These are phyloP conservation scores for Clitocybe nebularis DNA, from an alignment of 1,284 basidiomycete genomes.

Conservation along the genomic window DNA sequence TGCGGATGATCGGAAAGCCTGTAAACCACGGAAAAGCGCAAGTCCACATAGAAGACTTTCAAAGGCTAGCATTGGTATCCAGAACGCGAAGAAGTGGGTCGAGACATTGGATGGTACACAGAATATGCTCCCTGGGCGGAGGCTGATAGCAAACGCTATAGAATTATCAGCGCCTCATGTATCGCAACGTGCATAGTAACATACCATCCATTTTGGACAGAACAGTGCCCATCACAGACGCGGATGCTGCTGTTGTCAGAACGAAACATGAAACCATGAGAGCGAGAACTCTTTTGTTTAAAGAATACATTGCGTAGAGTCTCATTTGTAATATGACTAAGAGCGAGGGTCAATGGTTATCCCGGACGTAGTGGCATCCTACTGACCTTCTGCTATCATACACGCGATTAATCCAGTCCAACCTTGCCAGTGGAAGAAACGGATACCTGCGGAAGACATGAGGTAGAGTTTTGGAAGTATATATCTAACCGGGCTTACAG, in stretches of 20 bases:
- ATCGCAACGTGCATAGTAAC: too few relatives aligned
- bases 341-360: slow-evolving; percentile 1
- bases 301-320: slow-evolving; percentile 56
- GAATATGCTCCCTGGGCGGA: slow-evolving; percentile 27
- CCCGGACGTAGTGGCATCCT: too few relatives aligned
- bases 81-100: slow-evolving; percentile 47
- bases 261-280: slow-evolving; percentile 42
- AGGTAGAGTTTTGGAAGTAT: not conserved
- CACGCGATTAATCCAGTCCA: slow-evolving; percentile 51
- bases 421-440: slow-evolving; percentile 55
- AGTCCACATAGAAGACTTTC: slow-evolving; percentile 49
- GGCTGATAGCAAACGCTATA: slow-evolving; percentile 20
- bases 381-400: slow-evolving; percentile 50
- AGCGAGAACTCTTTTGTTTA: slow-evolving; percentile 45
- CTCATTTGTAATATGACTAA: slow-evolving; percentile 57
- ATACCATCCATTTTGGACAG: slow-evolving; percentile 37
- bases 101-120: slow-evolving; percentile 39
- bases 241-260: slow-evolving; percentile 34
- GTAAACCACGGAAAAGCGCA: slow-evolving; percentile 45
- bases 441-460: slow-evolving; percentile 27
- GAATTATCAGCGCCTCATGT: too few relatives aligned
- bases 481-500: slow-evolving; percentile 26
- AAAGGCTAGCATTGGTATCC: slow-evolving; percentile 54
- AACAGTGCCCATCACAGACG: slow-evolving; percentile 43
- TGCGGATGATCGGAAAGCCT: slow-evolving; percentile 31